Evolutionary conservation across 805 yeast genomes (phyloP), one percentile per base, ranked within the genome.

Genomic region (Cyberlindnera maritima): DNA sequence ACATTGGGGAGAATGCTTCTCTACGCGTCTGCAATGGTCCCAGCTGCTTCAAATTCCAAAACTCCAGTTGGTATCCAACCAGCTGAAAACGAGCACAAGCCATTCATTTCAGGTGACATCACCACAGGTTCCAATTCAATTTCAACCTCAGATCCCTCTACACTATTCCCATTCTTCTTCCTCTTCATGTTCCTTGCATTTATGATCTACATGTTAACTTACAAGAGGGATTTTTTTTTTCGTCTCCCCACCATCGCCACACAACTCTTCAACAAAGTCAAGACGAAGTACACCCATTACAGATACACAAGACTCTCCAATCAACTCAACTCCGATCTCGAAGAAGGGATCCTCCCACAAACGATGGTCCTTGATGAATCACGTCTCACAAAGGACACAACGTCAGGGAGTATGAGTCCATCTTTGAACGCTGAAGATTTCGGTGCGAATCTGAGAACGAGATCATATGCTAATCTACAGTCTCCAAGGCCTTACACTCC

Each of bases 1-100:
- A 92, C 98, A 0, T 63, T 94, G 31, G 99, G 99, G 5, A 84
- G 86, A 59, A 89, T 91, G 23, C 62, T 94, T 4, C 64, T 92
- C 12, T 88, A 82, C 63, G 97, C 96, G 0, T 81, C 96, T 0
- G 79, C 91, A 14, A 48, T 56, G 44, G 49, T 59, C 19, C 45
- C 48, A 8, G 52, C 53, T 17, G 10, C 45, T 11, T 39, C 42
- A 8, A 39, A 48, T 19, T 15, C 25, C 13, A 39, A 36, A 2
- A 45, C 39, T 12, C 18, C 29, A 14, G 56, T 59, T 18, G 63
- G 63, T 13, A 53, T 57, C 29, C 55, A 54, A 36, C 62, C 63
- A 35, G 55, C 61, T 39, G 50, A 48, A 6, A 59, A 59, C 23
- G 58, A 59, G 35, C 36, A 53, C 25, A 58, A 55, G 42, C 26